Evolutionary conservation across 169 alveolate species (phyloP).

Genomic region (Cryptosporidium sp.): DNA sequence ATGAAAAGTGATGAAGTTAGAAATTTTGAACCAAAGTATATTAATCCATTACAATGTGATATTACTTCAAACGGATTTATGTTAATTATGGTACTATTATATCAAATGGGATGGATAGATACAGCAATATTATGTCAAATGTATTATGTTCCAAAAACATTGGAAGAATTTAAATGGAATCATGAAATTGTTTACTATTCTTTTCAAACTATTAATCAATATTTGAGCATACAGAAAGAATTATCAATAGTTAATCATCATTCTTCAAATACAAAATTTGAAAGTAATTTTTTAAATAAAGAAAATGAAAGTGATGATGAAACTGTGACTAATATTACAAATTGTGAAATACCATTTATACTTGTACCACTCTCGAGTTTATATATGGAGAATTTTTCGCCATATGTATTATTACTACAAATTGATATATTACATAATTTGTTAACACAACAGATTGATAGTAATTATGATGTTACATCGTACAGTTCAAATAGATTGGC

Average conservation of each 20-base stretch:
- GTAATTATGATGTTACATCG: conserved; percentile 22
- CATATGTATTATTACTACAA: conserved; percentile 58
- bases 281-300: not conserved
- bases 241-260: conserved; percentile 6
- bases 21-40: conserved; percentile 8
- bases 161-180: conserved; percentile 56
- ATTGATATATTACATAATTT: conserved; percentile 50
- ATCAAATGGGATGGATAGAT: conserved; percentile 75
- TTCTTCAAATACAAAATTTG: not conserved
- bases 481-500: conserved; percentile 7
- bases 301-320: conserved; percentile 1
- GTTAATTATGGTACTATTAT: conserved; percentile 46
- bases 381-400: conserved; percentile 62
- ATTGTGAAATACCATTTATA: conserved; percentile 58
- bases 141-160: conserved; percentile 42
- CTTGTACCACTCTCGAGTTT: conserved; percentile 58
- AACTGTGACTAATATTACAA: not conserved
- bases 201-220: conserved; percentile 35
- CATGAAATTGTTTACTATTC: conserved; percentile 69
- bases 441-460: conserved; percentile 53
- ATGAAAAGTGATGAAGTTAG: not conserved
- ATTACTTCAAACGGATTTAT: conserved; percentile 70
- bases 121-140: conserved; percentile 45
- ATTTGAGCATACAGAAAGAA: conserved; percentile 45
- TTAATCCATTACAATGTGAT: conserved; percentile 69